Percentiles rank a stretch among this genome's conserved stretches.
These are phyloP conservation scores for Scytalidium lignicola DNA, from an alignment of 2,329 filamentous ascomycete species.

Conservation along the genomic window DNA sequence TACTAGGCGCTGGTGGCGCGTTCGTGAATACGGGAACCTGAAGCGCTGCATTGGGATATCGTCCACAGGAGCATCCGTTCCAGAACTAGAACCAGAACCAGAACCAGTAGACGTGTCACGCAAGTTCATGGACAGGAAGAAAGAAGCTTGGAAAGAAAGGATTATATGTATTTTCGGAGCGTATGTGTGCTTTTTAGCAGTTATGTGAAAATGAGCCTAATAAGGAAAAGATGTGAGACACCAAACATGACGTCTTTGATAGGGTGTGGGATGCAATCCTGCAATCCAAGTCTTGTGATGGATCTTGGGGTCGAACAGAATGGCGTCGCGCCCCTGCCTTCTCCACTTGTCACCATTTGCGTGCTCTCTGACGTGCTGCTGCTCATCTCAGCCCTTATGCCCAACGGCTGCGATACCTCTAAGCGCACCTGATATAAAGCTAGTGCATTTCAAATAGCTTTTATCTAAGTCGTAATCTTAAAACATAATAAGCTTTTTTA, in stretches of 20 bases:
- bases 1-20: slow-evolving; percentile 8
- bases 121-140: neutral
- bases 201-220: neutral
- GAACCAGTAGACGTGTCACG: neutral
- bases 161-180: no score
- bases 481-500: no score
- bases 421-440: no score
- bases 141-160: neutral
- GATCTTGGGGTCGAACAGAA: neutral
- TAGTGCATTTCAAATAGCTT: no score
- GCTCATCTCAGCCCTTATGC: no score
- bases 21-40: neutral
- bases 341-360: neutral
- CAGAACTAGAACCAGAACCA: no score
- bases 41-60: slow-evolving; percentile 10
- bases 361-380: neutral
- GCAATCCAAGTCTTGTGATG: neutral
- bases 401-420: no score
- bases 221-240: neutral
- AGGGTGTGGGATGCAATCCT: neutral
- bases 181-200: no score
- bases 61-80: slow-evolving; percentile 4
- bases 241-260: neutral
- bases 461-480: no score
- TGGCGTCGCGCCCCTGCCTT: neutral